Conservation (phyloP, 345 rosid species). For the Hibiscus syriacus region DNA sequence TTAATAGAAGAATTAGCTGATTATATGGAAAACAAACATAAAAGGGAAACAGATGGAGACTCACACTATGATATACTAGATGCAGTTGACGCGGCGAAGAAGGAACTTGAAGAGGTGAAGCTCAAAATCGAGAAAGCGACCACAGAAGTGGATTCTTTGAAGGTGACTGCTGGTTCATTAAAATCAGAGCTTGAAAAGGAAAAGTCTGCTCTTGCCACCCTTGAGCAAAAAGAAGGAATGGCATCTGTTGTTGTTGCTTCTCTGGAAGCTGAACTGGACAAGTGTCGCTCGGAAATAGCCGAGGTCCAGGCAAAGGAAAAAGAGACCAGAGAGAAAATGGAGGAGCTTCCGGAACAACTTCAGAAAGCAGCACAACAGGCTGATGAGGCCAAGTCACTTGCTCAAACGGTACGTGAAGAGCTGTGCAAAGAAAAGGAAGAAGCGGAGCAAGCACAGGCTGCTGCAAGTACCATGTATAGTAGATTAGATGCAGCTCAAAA, state of each 20-base stretch:
- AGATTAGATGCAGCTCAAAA: not conserved
- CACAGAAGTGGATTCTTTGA: not conserved
- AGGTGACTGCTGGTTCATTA: not conserved
- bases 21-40: not conserved
- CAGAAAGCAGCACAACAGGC: not conserved
- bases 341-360: not conserved
- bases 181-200: not conserved
- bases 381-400: not conserved
- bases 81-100: not conserved
- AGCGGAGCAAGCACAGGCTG: not conserved
- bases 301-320: not conserved
- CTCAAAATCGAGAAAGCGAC: not conserved
- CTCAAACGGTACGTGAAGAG: not conserved
- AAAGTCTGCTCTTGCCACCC: not conserved
- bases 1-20: not conserved
- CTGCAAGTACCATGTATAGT: not conserved
- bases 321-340: not conserved
- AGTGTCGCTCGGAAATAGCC: not conserved
- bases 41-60: not conserved
- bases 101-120: not conserved
- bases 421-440: not conserved
- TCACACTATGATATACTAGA: not conserved
- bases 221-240: not conserved
- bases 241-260: not conserved
- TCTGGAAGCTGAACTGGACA: not conserved